Evolutionary conservation across 768 basidiomycete species (phyloP), one percentile per base, ranked within the genome.

Genomic region (Pulveroboletus sp.): DNA sequence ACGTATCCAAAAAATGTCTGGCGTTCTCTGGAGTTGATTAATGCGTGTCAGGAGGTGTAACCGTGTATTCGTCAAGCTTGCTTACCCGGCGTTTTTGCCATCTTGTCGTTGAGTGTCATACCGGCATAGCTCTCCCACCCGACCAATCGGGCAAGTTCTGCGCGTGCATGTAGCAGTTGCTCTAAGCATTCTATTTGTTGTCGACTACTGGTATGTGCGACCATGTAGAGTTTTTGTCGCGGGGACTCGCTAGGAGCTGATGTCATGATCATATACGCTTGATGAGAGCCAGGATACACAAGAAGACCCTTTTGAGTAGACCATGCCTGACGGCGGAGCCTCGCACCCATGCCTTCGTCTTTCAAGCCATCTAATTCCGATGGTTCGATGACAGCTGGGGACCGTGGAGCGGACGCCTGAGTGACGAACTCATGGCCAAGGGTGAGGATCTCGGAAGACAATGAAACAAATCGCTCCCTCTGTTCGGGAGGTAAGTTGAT

Each of bases 261-360:
- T 18, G 87, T 84, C 79, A 90, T 86, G 41, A 98, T 89, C 83
- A 94, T 90, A 61, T 92, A 85, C 6, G 93, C 94, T 67, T 96
- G 93, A 60, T 88, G 73, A 38, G 88, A 91, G 17, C 86, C 84
- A 17, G 93, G 92, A 62, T 89, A 87, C 39, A 97, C 81, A 49
- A 83, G 79, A 41, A 90, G 75, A 62, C 84, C 81, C 54, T 82
- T 84, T 56, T 83, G 78, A 39, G 88, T 89, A 53, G 85, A 86
- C 57, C 80, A 81, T 17, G 88, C 86, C 63, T 89, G 88, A 5
- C 84, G 77, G 60, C 82, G 78, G 50, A 90, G 67, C 58, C 86
- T 75, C 32, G 81, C 76, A 18, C 88, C 88, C 80, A 89, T 81
- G 10, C 86, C 85, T 54, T 80, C 73, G 60, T 90, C 87, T 62